Base-by-base conservation (phyloP, 495 filamentous ascomycete genomes). In the Trichoderma erinaceum region DNA sequence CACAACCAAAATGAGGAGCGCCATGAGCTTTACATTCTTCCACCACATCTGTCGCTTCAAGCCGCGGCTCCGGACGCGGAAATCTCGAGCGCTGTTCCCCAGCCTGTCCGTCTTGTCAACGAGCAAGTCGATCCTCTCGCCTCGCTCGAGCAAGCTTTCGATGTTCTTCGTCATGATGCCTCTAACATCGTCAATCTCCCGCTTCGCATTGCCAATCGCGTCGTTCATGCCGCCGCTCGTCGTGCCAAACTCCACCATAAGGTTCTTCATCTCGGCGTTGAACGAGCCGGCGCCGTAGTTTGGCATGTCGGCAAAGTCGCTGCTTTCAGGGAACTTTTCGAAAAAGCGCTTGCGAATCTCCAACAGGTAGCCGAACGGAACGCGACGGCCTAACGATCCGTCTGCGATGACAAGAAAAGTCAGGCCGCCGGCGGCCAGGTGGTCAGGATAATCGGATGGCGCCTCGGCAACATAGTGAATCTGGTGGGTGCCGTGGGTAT, bases 151-250 rank as follows among this genome's bases (percentile, higher is more conserved):
- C 72, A 99, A 86, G 67, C 93, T 83, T 85, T 99, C 95, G 71
- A 99, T 99, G 78, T 98, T 99, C 81, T 96, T 87, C 66, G 93
- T 97, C 95, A 99, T 99, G 75, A 99, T 97, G 41, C 93, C 92
- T 61, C 90, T 82, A 52, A 97, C 95, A 70, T 90, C 92, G 67
- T 97, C 93, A 72, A 99, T 97, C 81, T 98, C 96, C 35, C 84
- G 81, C 75, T 90, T 89, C 41, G 89, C 93, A 66, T 90, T 93
- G 46, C 84, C 81, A 23, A 99, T 87, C 66, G 95, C 93, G 79
- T 98, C 96, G 52, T 92, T 82, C 71, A 90, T 85, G 35, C 88
- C 88, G 35, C 76, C 80, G 70, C 87, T 82, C 56, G 91, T 90
- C 23, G 88, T 92, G 68, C 93, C 94, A 78, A 89, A 96, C 71